phyloP scores from a whole-genome alignment of 192 early-diverging fungal genomes.

The Rhizoclosmatium globosum region DNA sequence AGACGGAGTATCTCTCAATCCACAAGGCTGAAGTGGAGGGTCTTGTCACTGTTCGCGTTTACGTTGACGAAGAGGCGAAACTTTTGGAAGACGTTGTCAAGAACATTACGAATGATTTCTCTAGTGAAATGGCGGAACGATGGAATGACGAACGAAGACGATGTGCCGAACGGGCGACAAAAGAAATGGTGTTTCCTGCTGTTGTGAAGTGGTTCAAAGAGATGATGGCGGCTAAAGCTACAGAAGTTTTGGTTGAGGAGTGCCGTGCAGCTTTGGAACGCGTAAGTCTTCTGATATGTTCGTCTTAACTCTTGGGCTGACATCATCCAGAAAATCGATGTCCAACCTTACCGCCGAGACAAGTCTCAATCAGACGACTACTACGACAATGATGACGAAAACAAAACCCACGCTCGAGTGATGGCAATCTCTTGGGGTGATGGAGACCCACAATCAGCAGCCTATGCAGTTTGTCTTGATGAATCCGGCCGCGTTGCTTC shows the following conservation, averaged over 20 bases:
- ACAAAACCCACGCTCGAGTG: constrained; percentile 61
- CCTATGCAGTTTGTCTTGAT: constrained; percentile 75
- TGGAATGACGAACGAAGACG: constrained; percentile 85
- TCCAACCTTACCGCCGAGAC: constrained; percentile 61
- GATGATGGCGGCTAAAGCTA: constrained; percentile 74
- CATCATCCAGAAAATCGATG: constrained; percentile 66
- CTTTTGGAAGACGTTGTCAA: constrained; percentile 61
- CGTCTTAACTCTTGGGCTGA: background rate
- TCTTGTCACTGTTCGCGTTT: constrained; percentile 68
- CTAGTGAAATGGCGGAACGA: constrained; percentile 64
- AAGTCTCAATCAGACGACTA: constrained; percentile 52
- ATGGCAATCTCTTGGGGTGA: constrained; percentile 78
- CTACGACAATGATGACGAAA: constrained; percentile 43
- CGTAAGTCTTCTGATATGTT: constrained; percentile 19
- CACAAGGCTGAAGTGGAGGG: constrained; percentile 77
- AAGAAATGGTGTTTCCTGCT: constrained; percentile 74
- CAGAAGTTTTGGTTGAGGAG: constrained; percentile 71
- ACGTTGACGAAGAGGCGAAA: constrained; percentile 57
- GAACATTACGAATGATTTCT: constrained; percentile 65
- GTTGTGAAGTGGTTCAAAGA: constrained; percentile 81
- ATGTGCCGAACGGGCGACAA: constrained; percentile 65
- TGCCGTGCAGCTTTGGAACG: constrained; percentile 72
- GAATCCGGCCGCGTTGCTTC: constrained; percentile 77
- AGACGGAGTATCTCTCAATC: constrained; percentile 80
- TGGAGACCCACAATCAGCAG: constrained; percentile 63